Base-by-base conservation (phyloP, 192 early-diverging fungal species). In the Rhizoclosmatium sp. region DNA sequence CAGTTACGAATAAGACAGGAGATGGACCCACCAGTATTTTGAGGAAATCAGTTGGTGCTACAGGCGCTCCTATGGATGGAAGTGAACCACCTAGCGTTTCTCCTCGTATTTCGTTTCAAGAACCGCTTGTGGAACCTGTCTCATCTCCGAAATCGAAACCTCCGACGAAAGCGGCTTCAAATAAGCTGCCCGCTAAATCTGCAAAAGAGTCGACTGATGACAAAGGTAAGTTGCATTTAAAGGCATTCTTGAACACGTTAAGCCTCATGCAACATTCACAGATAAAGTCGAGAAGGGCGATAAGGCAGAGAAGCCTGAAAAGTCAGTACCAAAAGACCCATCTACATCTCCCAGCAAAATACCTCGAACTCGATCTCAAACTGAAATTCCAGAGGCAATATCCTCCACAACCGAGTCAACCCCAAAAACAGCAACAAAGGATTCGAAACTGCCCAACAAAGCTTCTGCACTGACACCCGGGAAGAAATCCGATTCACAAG, bases 11-110 rank as follows among this genome's bases (percentile, higher is more conserved):
- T n/a, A 31, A 31, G 10, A 41, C 14, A 12, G 62, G 12, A 65
- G 62, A 65, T 3, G 21, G 21, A 44, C 73, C 73, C 12, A 64
- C 73, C 2, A 64, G 73, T 41, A 75, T 75, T 75, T 64, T 75
- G 46, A 58, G 73, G 23, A 75, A 64, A 46, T 40, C 73, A 31
- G 31, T 31, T 31, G 31, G 31, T 31, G 44, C 41, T 2, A 4
- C 16, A 46, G 12, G 41, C 60, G 2, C 12, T 1, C 0, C 31
- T 46, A 0, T 31, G 16, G 21, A 12, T 16, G 45, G 67, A 41
- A 69, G 67, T 12, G 41, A 69, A 5, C 23, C 12, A 65, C 1
- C 16, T 1, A 14, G 31, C 10, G 40, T 16, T 14, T 69, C 41
- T 45, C 39, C 47, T 19, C 69, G n/a, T n/a, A 10, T 58, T 40